Evolutionary conservation across 208 protist genomes (phyloP).

Genomic region (Wallacemonas rigidus): DNA sequence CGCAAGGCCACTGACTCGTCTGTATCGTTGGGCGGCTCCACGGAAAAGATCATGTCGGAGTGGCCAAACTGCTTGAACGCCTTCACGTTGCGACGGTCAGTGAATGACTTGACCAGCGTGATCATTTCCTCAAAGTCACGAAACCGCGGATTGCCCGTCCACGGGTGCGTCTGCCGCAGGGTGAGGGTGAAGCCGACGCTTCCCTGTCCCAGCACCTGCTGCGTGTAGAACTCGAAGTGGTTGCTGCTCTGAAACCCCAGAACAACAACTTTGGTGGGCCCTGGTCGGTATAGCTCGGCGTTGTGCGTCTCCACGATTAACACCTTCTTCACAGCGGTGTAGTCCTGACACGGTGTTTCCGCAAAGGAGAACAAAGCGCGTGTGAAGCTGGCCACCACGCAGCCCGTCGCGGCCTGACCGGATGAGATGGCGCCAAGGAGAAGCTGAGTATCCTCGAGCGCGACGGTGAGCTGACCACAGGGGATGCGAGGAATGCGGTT

Average conservation of each 20-base stretch:
- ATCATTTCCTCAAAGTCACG: conserved; percentile 88
- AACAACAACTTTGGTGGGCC: conserved; percentile 52
- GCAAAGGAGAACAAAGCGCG: conserved; percentile 64
- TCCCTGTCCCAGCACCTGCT: conserved; percentile 54
- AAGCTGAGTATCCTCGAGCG: conserved; percentile 58
- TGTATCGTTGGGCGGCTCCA: conserved; percentile 8
- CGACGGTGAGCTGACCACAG: conserved; percentile 65
- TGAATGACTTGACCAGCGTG: conserved; percentile 79
- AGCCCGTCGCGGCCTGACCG: conserved; percentile 42
- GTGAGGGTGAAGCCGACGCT: conserved; percentile 72
- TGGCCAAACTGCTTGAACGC: conserved; percentile 79
- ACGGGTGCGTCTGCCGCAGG: conserved; percentile 81
- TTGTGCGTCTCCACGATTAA: conserved; percentile 72
- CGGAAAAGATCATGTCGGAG: conserved; percentile 2
- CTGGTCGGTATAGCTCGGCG: conserved; percentile 76
- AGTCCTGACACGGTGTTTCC: conserved; percentile 69
- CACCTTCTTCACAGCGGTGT: conserved; percentile 67
- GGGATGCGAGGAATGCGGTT: conserved; percentile 61
- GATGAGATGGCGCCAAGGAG: conserved; percentile 61
- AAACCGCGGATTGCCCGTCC: conserved; percentile 89
- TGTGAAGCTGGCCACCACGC: conserved; percentile 67
- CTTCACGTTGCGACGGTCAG: conserved; percentile 60
- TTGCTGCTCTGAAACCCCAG: conserved; percentile 79
- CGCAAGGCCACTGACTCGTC: conserved; percentile 20
- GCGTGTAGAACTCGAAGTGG: conserved; percentile 83